Evolutionary conservation across 2,329 filamentous ascomycete species (phyloP), one percentile per base, ranked within the genome.

Genomic region (Emericellopsis atlantica): DNA sequence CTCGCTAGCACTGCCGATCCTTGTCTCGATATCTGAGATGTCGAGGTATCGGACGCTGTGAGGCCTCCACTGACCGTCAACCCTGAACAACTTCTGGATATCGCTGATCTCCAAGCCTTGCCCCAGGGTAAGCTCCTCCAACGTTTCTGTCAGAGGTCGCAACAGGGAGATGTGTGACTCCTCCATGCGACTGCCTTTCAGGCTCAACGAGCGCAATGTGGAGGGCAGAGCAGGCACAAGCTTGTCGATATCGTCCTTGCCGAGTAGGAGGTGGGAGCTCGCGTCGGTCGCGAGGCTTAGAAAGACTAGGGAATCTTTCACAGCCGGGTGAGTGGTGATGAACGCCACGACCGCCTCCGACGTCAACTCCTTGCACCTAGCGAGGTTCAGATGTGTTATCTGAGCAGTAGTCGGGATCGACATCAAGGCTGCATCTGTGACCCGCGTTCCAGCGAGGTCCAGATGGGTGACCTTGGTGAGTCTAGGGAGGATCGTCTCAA

Each of bases 91-190:
- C 11, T 66, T 62, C 53, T 81, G 77, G 44, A 89, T 67, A 46
- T 88, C 80, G 40, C 64, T 58, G 36, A 84, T 67, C 11, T 73
- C 71, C 37, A 90, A 62, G 33, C 81, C 72, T 6, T 80, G 77
- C 33, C 82, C 83, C 12, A 90, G 59, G 6, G 83, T 79, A 16
- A 92, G 67, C 58, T 90, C 85, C 56, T 90, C 84, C 11, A 90
- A 64, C n/a, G 52, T 54, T 55, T 83, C 81, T 29, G 79, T 76
- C 38, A 89, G 64, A 6, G 74, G 74, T 3, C 76, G 64, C 22
- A 90, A 66, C 32, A 76, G 61, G 4, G 74, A 65, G 24, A 86
- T 65, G 52, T 90, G 83, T 1, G 69, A 68, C 1, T 69, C 58
- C 31, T 72, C 71, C 69, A 90, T 81, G 54, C 74, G 76, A 52